Evolutionary conservation across 169 alveolate species (phyloP).

Genomic region (Cryptosporidium andersoni): DNA sequence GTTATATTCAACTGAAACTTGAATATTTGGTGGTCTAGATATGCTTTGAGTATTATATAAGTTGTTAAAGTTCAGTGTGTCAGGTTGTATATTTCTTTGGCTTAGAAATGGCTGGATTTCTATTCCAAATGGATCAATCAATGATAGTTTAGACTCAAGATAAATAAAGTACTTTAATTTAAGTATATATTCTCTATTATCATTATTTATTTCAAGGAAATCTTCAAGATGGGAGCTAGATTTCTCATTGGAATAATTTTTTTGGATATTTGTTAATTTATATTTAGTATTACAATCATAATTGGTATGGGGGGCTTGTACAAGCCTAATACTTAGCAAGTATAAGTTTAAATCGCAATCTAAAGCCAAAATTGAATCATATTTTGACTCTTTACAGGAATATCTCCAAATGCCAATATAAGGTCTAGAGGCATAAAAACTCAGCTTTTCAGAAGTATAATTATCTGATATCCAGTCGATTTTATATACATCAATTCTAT

Average conservation of each 20-base stretch:
- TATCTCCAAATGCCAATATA: constrained; percentile 52
- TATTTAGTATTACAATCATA: not conserved
- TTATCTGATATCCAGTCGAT: constrained; percentile 1
- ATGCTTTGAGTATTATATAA: not conserved
- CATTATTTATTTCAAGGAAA: not conserved
- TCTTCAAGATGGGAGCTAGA: not conserved
- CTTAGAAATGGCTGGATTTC: not conserved
- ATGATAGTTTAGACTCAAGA: constrained; percentile 3
- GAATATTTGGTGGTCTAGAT: not conserved
- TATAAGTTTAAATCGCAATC: constrained; percentile 15
- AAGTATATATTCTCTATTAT: not conserved
- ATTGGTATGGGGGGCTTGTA: constrained; percentile 28
- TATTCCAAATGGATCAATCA: not conserved
- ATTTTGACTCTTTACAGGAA: not conserved
- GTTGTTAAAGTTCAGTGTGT: not conserved
- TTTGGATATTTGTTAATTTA: not conserved
- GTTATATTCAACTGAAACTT: constrained; percentile 1
- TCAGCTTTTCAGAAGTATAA: not conserved
- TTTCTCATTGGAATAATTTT: not conserved
- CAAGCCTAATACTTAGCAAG: constrained; percentile 15
- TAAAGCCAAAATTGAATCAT: constrained; percentile 20
- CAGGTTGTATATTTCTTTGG: not conserved
- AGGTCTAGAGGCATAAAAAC: not conserved
- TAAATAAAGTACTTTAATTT: not conserved
- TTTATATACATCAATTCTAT: constrained; percentile 6